A percentile compares a stretch with the other conserved stretches of the same genome.
phyloP scores from a whole-genome alignment of 345 rosid genomes.

The Passiflora organensis region DNA sequence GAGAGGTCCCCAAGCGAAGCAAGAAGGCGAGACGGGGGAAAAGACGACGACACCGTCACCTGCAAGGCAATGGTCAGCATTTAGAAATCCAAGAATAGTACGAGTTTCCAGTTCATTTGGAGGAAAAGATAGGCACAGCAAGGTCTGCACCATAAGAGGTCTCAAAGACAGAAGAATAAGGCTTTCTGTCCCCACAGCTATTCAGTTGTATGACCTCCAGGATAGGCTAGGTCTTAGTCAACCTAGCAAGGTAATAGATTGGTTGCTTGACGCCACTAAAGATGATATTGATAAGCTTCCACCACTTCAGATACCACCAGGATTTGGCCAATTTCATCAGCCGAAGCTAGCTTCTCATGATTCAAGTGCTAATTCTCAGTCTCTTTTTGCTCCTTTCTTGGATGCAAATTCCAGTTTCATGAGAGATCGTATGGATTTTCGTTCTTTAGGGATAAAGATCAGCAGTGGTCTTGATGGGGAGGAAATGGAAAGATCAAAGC shows the following conservation, averaged over 20 bases:
- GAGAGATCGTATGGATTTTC: conserved; percentile 18
- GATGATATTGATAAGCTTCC: conserved; percentile 84
- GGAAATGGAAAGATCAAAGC: conserved; percentile 18
- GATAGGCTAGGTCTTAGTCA: conserved; percentile 77
- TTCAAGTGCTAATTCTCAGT: conserved; percentile 8
- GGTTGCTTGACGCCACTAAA: conserved; percentile 76
- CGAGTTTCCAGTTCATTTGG: conserved; percentile 83
- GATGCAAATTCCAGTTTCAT: conserved; percentile 21
- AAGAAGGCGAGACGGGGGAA: conserved; percentile 36
- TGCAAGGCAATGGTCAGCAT: conserved; percentile 83
- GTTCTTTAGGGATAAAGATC: conserved; percentile 35
- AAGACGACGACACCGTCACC: conserved; percentile 26
- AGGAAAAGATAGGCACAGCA: conserved; percentile 97
- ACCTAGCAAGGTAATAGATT: conserved; percentile 92
- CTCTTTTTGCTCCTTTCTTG: conserved; percentile 30
- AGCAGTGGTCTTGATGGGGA: conserved; percentile 11
- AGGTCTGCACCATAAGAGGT: conserved; percentile 89
- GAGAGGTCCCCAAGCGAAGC: conserved; percentile 44
- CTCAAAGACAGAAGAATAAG: conserved; percentile 81
- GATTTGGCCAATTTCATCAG: conserved; percentile 65
- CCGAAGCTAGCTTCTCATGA: conserved; percentile 31
- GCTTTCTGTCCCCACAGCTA: conserved; percentile 89
- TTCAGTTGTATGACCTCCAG: conserved; percentile 88
- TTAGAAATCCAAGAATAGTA: conserved; percentile 87
- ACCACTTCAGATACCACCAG: conserved; percentile 71